Evolutionary conservation across 2,329 filamentous ascomycete genomes (phyloP), one percentile per base, ranked within the genome.

Genomic region (Verticillium alfalfae): DNA sequence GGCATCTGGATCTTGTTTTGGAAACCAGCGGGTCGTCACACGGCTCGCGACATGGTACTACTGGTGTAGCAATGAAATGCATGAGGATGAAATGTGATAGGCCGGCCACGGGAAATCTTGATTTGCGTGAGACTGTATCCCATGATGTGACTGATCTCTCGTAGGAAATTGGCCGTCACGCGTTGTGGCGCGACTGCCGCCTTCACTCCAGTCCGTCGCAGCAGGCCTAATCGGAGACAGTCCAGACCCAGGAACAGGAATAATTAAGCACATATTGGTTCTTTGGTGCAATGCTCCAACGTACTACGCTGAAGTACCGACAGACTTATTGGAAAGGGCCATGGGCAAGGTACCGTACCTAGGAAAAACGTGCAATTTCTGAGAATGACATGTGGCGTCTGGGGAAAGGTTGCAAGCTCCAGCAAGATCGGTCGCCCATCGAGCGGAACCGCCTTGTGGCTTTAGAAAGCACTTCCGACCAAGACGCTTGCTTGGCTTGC

Each of bases 401-500:
- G 45, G 45, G 45, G 45, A 26, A 52, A 3, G 16, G 15, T 22
- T 6, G 39, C 6, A 37, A 13, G 26, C 26, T 31, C 26, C 26
- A 5, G 26, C 26, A 31, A 31, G 26, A 31, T 37, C 36, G 36
- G 36, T 37, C 9, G 36, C 9, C 36, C 36, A 37, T 37, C 36
- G 36, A 37, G 36, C 9, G 36, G 26, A 31, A 31, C 26, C 26
- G 26, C 26, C 26, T 31, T 31, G 26, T 31, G 26, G 5, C 36
- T 37, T 37, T 45, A n/a, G 16, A 9, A 8, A n/a, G 8, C 39
- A 45, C 39, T 18, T n/a, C 15, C 15, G 39, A 18, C 45, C 45
- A 52, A 52, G 45, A 52, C 22, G 9, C 55, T 57, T 57, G 9
- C 55, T 57, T 57, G 55, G 55, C 55, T 57, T 57, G 55, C 55